A percentile compares a stretch with the other conserved stretches of the same genome.
Conservation (phyloP, 2,329 filamentous ascomycete species). For the Chaetomium sp. region DNA sequence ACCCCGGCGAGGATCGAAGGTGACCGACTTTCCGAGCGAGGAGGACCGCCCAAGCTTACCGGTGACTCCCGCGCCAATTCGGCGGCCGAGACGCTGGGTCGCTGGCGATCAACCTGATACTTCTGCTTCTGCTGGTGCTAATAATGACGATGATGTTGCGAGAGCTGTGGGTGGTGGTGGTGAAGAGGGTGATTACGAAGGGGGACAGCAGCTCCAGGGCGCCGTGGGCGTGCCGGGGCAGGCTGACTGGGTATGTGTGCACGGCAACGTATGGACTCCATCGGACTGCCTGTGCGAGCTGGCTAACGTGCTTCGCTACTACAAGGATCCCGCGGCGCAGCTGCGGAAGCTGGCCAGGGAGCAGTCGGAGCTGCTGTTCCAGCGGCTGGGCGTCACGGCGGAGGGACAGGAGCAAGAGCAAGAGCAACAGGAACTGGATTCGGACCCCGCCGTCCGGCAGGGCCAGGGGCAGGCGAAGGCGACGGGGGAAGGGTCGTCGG, state of each 20-base stretch:
- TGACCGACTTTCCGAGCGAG: constrained; percentile 84
- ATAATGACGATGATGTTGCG: too few species aligned
- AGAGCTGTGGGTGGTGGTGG: constrained; percentile 28
- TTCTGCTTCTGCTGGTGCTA: too few species aligned
- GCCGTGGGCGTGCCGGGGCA: constrained; percentile 82
- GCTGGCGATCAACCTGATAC: constrained; percentile 27
- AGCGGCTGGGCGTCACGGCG: constrained; percentile 38
- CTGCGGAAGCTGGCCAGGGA: constrained; percentile 63
- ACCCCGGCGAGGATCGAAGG: constrained; percentile 45
- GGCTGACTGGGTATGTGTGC: constrained; percentile 87
- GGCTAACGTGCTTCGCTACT: constrained; percentile 44
- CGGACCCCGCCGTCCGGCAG: too few species aligned
- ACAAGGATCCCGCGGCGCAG: constrained; percentile 63
- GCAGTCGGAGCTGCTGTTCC: constrained; percentile 56
- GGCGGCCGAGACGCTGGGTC: constrained; percentile 62
- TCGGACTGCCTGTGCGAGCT: constrained; percentile 50
- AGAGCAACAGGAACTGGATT: background rate
- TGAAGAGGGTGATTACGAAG: constrained; percentile 49
- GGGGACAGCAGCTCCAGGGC: constrained; percentile 51
- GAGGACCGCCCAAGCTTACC: constrained; percentile 80
- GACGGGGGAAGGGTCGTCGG: constrained; percentile 5
- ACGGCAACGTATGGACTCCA: constrained; percentile 43
- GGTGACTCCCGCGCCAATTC: constrained; percentile 79
- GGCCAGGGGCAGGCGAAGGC: background rate
- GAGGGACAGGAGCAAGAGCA: background rate